Evolutionary conservation across 257 asterid genomes (phyloP).

Genomic region (Solanum chiquidenum): DNA sequence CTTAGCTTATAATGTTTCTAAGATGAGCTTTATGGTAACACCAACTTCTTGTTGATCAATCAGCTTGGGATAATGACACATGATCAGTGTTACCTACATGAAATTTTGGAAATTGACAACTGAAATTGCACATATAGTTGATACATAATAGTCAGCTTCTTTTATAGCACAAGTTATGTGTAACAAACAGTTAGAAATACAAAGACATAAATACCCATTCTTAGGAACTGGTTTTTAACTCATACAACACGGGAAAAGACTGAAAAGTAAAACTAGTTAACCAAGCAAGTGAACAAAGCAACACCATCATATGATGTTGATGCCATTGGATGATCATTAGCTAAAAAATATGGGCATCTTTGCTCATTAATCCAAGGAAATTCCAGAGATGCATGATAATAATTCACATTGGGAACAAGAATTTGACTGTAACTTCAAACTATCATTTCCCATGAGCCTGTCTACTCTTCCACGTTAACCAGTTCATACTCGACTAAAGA

Average conservation of each 20-base stretch:
- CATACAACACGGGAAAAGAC: neutral
- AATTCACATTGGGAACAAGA: neutral
- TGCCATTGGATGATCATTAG: neutral
- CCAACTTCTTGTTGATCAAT: conserved; percentile 27
- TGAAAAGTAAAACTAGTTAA: neutral
- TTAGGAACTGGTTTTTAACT: neutral
- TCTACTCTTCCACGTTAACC: conserved; percentile 20
- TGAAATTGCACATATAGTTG: neutral
- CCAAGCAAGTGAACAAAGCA: neutral
- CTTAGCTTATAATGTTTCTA: neutral
- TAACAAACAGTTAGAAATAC: neutral
- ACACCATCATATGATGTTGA: neutral
- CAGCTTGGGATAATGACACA: conserved; percentile 54
- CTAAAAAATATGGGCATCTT: neutral
- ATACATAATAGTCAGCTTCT: neutral
- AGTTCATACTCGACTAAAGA: conserved; percentile 32
- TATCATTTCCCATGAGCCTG: neutral
- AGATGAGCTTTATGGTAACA: neutral
- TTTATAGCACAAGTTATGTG: neutral
- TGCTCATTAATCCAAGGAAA: neutral
- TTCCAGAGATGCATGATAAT: neutral
- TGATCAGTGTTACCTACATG: conserved; percentile 23
- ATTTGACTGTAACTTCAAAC: neutral
- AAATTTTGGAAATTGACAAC: neutral
- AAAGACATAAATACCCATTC: neutral